These are phyloP conservation scores for Fusarium sororula DNA, from an alignment of 2,329 filamentous ascomycete genomes.

Conservation along the genomic window DNA sequence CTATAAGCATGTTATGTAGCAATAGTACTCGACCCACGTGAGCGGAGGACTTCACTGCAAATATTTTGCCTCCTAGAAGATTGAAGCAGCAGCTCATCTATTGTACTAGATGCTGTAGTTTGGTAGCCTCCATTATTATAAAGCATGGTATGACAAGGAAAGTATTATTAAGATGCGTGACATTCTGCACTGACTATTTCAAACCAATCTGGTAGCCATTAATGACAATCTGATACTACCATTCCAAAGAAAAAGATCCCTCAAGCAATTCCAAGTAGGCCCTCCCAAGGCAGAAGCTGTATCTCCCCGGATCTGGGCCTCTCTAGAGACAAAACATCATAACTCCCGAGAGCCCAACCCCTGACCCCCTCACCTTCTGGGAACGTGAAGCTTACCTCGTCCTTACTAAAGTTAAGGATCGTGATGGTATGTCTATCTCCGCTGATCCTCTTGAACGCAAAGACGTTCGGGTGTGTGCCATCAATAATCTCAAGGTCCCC, in stretches of 20 bases:
- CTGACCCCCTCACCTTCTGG: neutral
- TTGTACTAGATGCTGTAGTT: too few species aligned
- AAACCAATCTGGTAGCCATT: neutral
- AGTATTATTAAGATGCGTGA: neutral
- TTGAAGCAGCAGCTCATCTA: neutral
- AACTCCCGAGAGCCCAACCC: neutral
- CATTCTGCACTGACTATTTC: neutral
- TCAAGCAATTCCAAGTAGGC: neutral
- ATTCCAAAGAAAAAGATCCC: neutral
- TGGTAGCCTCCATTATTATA: neutral
- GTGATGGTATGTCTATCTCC: constrained; percentile 36
- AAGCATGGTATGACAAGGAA: too few species aligned
- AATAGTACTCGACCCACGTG: neutral
- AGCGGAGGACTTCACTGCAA: neutral
- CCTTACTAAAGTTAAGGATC: constrained; percentile 45
- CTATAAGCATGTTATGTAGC: neutral
- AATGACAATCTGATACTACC: neutral
- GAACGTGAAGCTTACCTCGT: neutral
- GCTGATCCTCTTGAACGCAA: constrained; percentile 43
- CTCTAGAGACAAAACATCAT: neutral
- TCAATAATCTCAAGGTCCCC: constrained; percentile 45
- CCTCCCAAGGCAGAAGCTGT: neutral
- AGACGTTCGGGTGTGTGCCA: constrained; percentile 36
- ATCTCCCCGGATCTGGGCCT: neutral
- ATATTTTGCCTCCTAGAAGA: neutral